Base-by-base conservation (phyloP, 805 yeast species). In the Saccharomyces cerevisiae region DNA sequence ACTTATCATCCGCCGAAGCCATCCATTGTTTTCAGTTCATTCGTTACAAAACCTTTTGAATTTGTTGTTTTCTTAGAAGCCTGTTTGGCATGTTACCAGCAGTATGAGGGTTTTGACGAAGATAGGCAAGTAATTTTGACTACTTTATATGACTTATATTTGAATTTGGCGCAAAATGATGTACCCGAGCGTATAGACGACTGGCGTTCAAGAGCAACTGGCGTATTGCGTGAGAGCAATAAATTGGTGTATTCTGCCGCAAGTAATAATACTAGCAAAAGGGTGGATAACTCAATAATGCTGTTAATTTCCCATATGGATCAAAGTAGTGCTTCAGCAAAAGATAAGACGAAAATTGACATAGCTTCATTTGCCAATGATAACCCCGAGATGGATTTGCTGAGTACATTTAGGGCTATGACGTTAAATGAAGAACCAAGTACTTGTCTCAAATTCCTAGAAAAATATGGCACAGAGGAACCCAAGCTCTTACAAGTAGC, bases 1-100 rank as follows among this genome's bases (percentile, higher is more conserved):
- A 87, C 94, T 0, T 94, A 94, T 68, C 84, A 85, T 51, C 97
- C 98, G 1, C 99, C 99, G 2, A 79, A 84, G 51, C 98, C 98
- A 6, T 78, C 90, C 48, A 75, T 92, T 43, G 87, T 92, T 1
- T 94, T 89, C 65, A 84, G 92, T 1, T 83, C 95, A 1, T 94
- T 94, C 67, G 81, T 87, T n/a, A 80, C 84, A 59, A 89, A 87
- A 65, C 90, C 94, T 0, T 80, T 84, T 63, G 94, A 91, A 64
- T 92, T 94, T 76, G 94, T 91, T 27, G 87, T 88, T 6, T 94
- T 94, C 58, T 70, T 94, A 54, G 99, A 94, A 67, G 97, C 98
- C 0, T 89, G 96, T 61, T 71, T 90, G 14, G 88, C 85, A 61
- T 78, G 87, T 11, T 87, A 87, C 64, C 90, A 85, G 53, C 78